A percentile compares a stretch with the other conserved stretches of the same genome.
phyloP scores from a whole-genome alignment of 2,329 filamentous ascomycete genomes.

The Ophidiomyces ophidiicola region DNA sequence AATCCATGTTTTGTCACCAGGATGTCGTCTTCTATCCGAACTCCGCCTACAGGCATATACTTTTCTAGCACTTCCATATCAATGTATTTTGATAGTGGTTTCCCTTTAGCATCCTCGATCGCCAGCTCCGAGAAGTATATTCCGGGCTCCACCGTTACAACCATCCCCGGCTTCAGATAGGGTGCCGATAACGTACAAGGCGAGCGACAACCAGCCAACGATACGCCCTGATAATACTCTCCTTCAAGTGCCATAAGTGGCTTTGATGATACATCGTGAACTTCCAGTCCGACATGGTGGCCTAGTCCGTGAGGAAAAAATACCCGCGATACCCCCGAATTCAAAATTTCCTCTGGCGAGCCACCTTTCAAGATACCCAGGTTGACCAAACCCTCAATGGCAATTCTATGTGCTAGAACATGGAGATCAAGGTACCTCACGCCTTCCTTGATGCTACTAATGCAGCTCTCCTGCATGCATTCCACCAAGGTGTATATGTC shows the following conservation, averaged over 20 bases:
- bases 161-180: slow-evolving; percentile 41
- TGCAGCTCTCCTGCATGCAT: slow-evolving; percentile 73
- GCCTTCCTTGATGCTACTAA: slow-evolving; percentile 58
- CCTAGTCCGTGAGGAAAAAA: slow-evolving; percentile 43
- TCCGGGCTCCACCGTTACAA: slow-evolving; percentile 46
- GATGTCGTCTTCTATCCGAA: slow-evolving; percentile 47
- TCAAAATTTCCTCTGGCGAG: slow-evolving; percentile 41
- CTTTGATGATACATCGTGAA: slow-evolving; percentile 32
- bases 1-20: slow-evolving; percentile 56
- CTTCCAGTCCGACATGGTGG: slow-evolving; percentile 42
- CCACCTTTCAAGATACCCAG: slow-evolving; percentile 61
- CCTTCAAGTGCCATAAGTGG: slow-evolving; percentile 31
- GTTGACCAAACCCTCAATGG: slow-evolving; percentile 63
- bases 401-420: slow-evolving; percentile 63
- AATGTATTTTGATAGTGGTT: slow-evolving; percentile 27
- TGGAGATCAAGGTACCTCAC: slow-evolving; percentile 74
- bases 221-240: slow-evolving; percentile 58
- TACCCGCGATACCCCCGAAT: slow-evolving; percentile 28
- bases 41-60: slow-evolving; percentile 34
- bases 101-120: slow-evolving; percentile 25
- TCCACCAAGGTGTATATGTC: slow-evolving; percentile 74
- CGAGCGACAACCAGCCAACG: slow-evolving; percentile 16
- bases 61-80: slow-evolving; percentile 29
- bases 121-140: slow-evolving; percentile 35
- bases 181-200: slow-evolving; percentile 27